Evolutionary conservation across 768 basidiomycete genomes (phyloP).

Genomic region (Boletus rubroflammeus): DNA sequence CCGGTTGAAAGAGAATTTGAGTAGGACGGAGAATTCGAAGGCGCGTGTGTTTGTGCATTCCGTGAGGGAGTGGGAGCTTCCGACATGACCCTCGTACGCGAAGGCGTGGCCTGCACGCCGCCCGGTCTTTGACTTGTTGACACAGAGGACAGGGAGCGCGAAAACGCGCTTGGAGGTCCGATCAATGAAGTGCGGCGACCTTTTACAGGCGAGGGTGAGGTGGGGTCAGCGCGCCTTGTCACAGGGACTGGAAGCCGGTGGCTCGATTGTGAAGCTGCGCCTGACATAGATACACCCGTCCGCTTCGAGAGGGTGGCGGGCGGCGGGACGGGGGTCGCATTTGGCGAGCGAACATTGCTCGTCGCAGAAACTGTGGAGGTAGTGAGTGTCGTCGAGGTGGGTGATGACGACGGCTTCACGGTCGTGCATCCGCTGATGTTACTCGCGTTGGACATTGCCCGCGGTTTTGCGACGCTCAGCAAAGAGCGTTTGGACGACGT

Average conservation of each 20-base stretch:
- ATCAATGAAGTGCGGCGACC: constrained; percentile 27
- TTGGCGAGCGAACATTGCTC: constrained; percentile 40
- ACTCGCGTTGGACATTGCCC: constrained; percentile 51
- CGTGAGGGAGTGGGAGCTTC: constrained; percentile 33
- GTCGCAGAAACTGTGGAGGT: constrained; percentile 25
- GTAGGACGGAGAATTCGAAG: constrained; percentile 22
- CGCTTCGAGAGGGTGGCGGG: constrained; percentile 35
- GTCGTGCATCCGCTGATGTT: constrained; percentile 49
- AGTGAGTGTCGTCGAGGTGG: constrained; percentile 24
- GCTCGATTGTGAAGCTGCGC: constrained; percentile 31
- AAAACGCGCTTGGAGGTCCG: constrained; percentile 28
- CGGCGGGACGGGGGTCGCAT: constrained; percentile 46
- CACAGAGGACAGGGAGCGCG: constrained; percentile 16
- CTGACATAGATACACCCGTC: constrained; percentile 37
- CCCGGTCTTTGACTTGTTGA: constrained; percentile 14
- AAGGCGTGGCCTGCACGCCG: constrained; percentile 33
- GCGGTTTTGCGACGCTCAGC: constrained; percentile 45
- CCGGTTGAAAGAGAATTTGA: constrained; percentile 27
- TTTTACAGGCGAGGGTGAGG: constrained; percentile 28
- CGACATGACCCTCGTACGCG: constrained; percentile 44
- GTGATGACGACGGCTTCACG: constrained; percentile 35
- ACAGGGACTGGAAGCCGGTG: constrained; percentile 41
- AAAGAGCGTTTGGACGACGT: constrained; percentile 41
- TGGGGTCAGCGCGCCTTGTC: constrained; percentile 25
- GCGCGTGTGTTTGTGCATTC: constrained; percentile 22